A percentile compares a stretch with the other conserved stretches of the same genome.
Evolutionary conservation across 805 yeast species (phyloP).

Genomic region (Saccharomyces kudriavzevii): DNA sequence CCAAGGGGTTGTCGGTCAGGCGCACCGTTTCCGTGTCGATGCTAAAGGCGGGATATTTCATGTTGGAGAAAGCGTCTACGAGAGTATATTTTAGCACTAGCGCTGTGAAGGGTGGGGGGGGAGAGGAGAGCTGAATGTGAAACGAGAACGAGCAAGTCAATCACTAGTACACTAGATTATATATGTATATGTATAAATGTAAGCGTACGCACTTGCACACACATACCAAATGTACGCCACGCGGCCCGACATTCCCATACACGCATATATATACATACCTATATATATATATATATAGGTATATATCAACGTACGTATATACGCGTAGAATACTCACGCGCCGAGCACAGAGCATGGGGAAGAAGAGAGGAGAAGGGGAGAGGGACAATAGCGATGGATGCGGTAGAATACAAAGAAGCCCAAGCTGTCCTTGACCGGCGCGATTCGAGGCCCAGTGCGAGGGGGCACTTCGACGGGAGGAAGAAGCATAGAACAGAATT

Average conservation of each 20-base stretch:
- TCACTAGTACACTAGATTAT: not conserved
- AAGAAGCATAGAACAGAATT: not conserved
- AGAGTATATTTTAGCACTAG: not conserved
- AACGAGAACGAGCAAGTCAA: not conserved
- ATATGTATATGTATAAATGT: not conserved
- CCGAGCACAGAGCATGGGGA: too few relatives aligned
- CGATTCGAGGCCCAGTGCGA: not conserved
- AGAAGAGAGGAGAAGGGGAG: not conserved
- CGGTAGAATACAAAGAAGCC: not conserved
- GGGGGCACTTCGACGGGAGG: not conserved
- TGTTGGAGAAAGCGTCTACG: not conserved
- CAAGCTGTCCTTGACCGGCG: not conserved
- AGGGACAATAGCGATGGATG: not conserved
- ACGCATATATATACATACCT: not conserved
- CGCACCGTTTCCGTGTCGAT: conserved; percentile 12
- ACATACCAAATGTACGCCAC: not conserved
- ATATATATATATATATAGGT: not conserved
- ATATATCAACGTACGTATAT: not conserved
- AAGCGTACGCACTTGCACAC: not conserved
- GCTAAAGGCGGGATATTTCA: conserved; percentile 11
- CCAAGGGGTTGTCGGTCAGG: conserved; percentile 20
- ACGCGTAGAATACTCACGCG: not conserved
- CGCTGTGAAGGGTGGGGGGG: not conserved
- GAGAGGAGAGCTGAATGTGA: not conserved
- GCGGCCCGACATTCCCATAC: not conserved